Evolutionary conservation across 192 early-diverging fungal species (phyloP).

Genomic region (Podila verticillata): DNA sequence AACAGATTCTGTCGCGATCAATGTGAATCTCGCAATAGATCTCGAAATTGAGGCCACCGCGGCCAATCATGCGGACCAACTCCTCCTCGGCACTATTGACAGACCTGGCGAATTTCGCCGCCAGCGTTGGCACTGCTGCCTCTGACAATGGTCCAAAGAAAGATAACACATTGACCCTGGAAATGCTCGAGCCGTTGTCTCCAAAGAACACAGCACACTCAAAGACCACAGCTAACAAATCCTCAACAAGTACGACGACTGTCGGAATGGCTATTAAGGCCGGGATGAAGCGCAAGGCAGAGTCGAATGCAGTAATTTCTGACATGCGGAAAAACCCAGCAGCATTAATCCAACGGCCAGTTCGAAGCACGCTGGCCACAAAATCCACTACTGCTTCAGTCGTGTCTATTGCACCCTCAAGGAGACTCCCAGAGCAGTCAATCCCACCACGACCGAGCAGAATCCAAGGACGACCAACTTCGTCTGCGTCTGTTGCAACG

Average conservation of each 20-base stretch:
- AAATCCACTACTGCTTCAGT: no score
- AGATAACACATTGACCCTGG: neutral
- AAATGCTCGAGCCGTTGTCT: neutral
- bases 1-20: no score
- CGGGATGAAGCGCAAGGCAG: no score
- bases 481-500: no score
- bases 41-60: neutral
- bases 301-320: no score
- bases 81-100: neutral
- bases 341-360: no score
- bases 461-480: no score
- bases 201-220: neutral
- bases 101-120: neutral
- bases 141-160: neutral
- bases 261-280: neutral
- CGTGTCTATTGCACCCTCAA: no score
- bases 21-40: neutral
- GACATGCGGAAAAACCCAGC: no score
- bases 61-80: conserved; percentile 1
- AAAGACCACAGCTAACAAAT: neutral
- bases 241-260: neutral
- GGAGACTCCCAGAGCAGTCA: no score
- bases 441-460: no score
- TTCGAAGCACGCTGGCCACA: no score
- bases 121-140: neutral